phyloP scores from a whole-genome alignment of 345 rosid genomes.

The Limnanthes douglasii region DNA sequence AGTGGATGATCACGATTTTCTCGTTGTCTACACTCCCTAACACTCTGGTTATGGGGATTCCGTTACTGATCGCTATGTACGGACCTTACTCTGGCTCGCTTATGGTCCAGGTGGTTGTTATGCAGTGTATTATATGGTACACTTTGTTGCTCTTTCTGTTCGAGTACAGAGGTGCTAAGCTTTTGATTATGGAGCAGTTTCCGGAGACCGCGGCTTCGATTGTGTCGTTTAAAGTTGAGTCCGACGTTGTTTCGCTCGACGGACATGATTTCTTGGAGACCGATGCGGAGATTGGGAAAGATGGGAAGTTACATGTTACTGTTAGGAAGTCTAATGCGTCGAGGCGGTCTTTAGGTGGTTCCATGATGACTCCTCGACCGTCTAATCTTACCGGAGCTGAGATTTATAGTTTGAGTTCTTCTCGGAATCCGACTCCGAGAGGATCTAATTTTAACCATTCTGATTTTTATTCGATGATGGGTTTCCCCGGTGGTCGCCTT shows the following conservation, averaged over 20 bases:
- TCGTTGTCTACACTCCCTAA: slow-evolving; percentile 86
- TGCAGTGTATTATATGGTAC: slow-evolving; percentile 96
- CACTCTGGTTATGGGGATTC: slow-evolving; percentile 96
- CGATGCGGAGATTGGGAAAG: slow-evolving; percentile 72
- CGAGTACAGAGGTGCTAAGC: slow-evolving; percentile 84
- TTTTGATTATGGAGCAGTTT: slow-evolving; percentile 84
- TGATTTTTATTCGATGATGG: slow-evolving; percentile 83
- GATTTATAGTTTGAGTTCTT: slow-evolving; percentile 78
- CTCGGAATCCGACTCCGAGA: slow-evolving; percentile 69
- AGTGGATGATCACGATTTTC: slow-evolving; percentile 92
- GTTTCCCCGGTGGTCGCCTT: slow-evolving; percentile 52
- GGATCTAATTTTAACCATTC: slow-evolving; percentile 87
- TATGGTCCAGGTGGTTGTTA: slow-evolving; percentile 90
- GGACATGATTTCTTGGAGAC: slow-evolving; percentile 70
- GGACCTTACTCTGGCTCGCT: slow-evolving; percentile 50
- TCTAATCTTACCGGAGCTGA: slow-evolving; percentile 90
- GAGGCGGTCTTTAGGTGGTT: slow-evolving; percentile 38
- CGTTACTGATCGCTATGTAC: slow-evolving; percentile 85
- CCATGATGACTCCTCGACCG: slow-evolving; percentile 68
- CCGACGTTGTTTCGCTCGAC: slow-evolving; percentile 80
- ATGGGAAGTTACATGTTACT: slow-evolving; percentile 83
- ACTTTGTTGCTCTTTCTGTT: slow-evolving; percentile 77
- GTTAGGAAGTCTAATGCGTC: slow-evolving; percentile 84
- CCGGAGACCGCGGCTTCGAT: slow-evolving; percentile 93
- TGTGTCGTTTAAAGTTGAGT: slow-evolving; percentile 77